These are phyloP conservation scores for Achlya hypogyna DNA, from an alignment of 352 stramenopile genomes.

Conservation along the genomic window DNA sequence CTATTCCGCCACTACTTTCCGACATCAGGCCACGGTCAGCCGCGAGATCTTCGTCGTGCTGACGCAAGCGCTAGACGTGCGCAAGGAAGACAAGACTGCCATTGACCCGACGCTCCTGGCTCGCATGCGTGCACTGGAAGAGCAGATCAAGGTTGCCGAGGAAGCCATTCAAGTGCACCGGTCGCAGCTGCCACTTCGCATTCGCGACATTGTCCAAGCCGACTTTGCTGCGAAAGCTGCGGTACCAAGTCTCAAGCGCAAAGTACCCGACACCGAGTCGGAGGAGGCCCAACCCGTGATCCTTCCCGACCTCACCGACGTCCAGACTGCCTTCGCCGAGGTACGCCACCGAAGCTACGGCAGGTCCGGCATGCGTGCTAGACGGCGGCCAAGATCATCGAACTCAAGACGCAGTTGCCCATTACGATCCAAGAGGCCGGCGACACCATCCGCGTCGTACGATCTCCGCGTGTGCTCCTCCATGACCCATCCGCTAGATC, in stretches of 20 bases:
- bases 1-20: constrained; percentile 16
- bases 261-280: neutral
- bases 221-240: constrained; percentile 6
- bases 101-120: constrained; percentile 7
- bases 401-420: constrained; percentile 8
- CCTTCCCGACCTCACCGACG: constrained; percentile 2
- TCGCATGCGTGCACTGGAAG: constrained; percentile 6
- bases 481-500: neutral
- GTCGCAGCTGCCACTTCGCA: neutral
- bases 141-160: constrained; percentile 1
- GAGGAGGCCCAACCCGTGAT: neutral
- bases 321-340: constrained; percentile 10
- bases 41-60: no score
- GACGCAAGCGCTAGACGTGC: neutral
- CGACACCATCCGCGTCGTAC: constrained; percentile 18
- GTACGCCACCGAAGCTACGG: neutral
- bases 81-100: neutral
- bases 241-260: neutral
- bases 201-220: constrained; percentile 15
- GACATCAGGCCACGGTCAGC: neutral
- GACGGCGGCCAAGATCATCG: constrained; percentile 12
- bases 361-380: neutral
- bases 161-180: constrained; percentile 8
- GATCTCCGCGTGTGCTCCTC: neutral
- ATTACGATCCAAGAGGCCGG: constrained; percentile 15